phyloP scores from a whole-genome alignment of 1,139 yeast genomes.

The Blastobotrys illinoisensis region DNA sequence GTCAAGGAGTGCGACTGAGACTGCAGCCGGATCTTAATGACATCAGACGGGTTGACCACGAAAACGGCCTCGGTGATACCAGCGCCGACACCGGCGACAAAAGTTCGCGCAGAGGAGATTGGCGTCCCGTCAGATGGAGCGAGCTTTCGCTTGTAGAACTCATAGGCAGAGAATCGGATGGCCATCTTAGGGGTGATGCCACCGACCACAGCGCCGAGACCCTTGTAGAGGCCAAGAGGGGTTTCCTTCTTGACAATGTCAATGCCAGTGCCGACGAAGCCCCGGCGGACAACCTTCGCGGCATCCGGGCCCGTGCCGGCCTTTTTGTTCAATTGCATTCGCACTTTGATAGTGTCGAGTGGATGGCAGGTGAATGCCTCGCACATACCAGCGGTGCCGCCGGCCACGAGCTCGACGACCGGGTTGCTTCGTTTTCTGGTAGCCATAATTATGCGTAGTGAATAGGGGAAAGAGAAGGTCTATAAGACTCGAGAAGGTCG shows the following conservation, averaged over 20 bases:
- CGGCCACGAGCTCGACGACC: conserved; percentile 80
- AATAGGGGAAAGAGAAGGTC: background rate
- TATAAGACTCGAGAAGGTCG: background rate
- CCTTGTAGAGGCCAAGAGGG: conserved; percentile 83
- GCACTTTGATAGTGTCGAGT: conserved; percentile 82
- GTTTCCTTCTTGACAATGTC: conserved; percentile 77
- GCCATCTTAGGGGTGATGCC: conserved; percentile 99
- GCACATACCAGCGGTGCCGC: conserved; percentile 95
- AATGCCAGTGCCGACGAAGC: conserved; percentile 77
- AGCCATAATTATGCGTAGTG: conserved; percentile 5
- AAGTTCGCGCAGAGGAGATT: conserved; percentile 60
- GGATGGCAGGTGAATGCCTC: conserved; percentile 98
- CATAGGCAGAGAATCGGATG: conserved; percentile 89
- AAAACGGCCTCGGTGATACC: conserved; percentile 94
- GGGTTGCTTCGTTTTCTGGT: conserved; percentile 38
- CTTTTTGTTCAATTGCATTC: conserved; percentile 77
- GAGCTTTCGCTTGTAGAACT: conserved; percentile 70
- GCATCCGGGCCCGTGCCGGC: conserved; percentile 2
- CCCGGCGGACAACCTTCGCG: conserved; percentile 57
- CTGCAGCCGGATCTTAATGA: conserved; percentile 90
- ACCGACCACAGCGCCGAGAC: conserved; percentile 93
- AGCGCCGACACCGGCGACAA: conserved; percentile 94
- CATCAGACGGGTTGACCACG: conserved; percentile 96
- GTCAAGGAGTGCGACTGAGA: conserved; percentile 90
- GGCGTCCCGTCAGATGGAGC: conserved; percentile 59